phyloP scores from a whole-genome alignment of 441 rosid species.

The Adansonia madagascariensis region DNA sequence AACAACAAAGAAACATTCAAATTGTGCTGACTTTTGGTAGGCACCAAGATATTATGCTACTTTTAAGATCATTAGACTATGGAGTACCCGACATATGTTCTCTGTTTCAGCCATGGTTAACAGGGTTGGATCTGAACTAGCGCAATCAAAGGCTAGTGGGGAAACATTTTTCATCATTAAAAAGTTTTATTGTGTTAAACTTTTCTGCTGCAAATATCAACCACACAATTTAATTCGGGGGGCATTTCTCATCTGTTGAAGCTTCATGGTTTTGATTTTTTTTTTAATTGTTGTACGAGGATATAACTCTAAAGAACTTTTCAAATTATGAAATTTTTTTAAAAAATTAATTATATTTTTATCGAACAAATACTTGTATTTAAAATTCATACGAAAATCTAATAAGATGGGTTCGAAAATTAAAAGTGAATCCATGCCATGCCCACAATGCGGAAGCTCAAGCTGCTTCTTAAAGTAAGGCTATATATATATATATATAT shows the following conservation, averaged over 20 bases:
- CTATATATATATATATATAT: too few species aligned
- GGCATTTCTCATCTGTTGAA: background rate
- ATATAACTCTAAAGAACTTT: background rate
- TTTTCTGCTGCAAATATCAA: background rate
- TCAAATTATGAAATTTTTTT: too few species aligned
- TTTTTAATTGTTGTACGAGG: background rate
- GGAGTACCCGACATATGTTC: background rate
- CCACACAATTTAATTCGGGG: background rate
- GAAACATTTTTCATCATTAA: background rate
- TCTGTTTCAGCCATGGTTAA: too few species aligned
- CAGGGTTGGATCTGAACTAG: too few species aligned
- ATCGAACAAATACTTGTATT: too few species aligned
- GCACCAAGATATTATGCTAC: background rate
- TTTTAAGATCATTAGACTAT: background rate
- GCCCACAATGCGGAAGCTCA: background rate
- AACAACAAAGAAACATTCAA: background rate
- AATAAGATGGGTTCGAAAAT: background rate
- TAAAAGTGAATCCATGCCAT: background rate
- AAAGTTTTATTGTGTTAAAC: background rate
- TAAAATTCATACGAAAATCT: background rate
- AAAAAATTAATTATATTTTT: background rate
- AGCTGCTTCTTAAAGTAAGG: constrained; percentile 4
- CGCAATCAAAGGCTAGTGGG: background rate
- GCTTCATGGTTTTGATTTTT: too few species aligned
- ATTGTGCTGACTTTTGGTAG: background rate